Percentiles rank a stretch among this genome's conserved stretches.
These are phyloP conservation scores for Arabis alpina DNA, from an alignment of 345 rosid genomes.

Conservation along the genomic window DNA sequence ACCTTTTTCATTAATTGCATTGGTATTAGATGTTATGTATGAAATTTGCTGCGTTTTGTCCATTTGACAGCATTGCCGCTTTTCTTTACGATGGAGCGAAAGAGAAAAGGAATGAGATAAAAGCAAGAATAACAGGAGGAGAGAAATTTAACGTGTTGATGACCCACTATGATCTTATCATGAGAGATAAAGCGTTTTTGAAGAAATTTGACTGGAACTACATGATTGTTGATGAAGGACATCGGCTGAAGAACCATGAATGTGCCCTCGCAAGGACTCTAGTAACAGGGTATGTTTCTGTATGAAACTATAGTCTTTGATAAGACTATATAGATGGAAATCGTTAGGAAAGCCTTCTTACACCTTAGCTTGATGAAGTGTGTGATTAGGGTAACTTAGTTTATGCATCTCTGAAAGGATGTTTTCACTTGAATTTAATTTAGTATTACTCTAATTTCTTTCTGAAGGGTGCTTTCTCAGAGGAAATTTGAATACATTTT, in stretches of 20 bases:
- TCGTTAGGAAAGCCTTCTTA: neutral
- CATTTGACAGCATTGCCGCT: conserved; percentile 72
- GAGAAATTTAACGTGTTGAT: conserved; percentile 81
- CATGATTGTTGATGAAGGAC: conserved; percentile 99
- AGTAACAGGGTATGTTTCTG: conserved; percentile 65
- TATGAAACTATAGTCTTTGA: neutral
- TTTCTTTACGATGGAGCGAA: conserved; percentile 94
- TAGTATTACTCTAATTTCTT: neutral
- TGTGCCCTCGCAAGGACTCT: conserved; percentile 93
- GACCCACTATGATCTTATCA: conserved; percentile 96
- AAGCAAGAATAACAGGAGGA: conserved; percentile 65
- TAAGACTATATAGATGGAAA: neutral
- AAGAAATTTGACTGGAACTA: conserved; percentile 91
- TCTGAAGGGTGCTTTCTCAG: conserved; percentile 25
- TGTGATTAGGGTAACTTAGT: neutral
- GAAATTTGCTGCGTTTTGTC: conserved; percentile 13
- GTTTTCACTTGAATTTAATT: neutral
- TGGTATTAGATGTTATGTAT: neutral
- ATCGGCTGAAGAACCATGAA: conserved; percentile 93
- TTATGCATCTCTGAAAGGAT: no score
- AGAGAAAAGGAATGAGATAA: conserved; percentile 91
- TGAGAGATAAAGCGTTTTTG: conserved; percentile 94
- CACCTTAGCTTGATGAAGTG: conserved; percentile 11
- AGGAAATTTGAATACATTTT: conserved; percentile 19
- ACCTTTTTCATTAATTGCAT: neutral